Evolutionary conservation across 2,329 filamentous ascomycete genomes (phyloP).

Genomic region (Venturia asperata): DNA sequence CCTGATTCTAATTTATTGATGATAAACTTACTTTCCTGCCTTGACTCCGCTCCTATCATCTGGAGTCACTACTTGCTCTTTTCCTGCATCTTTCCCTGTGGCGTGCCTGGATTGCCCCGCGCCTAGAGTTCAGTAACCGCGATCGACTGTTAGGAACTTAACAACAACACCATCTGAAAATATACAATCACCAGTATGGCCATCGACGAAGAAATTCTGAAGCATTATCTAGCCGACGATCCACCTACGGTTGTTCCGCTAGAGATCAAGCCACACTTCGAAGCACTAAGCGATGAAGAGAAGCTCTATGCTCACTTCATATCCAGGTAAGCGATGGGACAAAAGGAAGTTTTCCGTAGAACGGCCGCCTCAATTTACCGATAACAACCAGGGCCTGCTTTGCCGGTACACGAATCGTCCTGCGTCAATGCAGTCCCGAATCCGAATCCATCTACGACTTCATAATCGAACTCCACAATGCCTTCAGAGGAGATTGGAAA

Average conservation of each 20-base stretch:
- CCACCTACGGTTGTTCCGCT: constrained; percentile 83
- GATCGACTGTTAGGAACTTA: no score
- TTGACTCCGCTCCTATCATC: no score
- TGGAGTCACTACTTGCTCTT: no score
- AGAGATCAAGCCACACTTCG: constrained; percentile 89
- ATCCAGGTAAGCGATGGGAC: constrained; percentile 28
- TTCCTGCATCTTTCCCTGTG: no score
- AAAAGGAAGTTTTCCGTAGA: no score
- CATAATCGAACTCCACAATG: constrained; percentile 44
- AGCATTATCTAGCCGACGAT: constrained; percentile 82
- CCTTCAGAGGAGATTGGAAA: constrained; percentile 44
- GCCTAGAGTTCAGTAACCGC: no score
- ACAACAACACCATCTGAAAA: neutral
- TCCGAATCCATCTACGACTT: constrained; percentile 49
- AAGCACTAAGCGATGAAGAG: constrained; percentile 64
- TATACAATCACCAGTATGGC: constrained; percentile 18
- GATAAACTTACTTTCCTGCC: no score
- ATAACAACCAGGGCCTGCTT: constrained; percentile 36
- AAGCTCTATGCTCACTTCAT: constrained; percentile 80
- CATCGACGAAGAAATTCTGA: constrained; percentile 40
- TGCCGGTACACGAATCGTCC: constrained; percentile 45
- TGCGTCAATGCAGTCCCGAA: constrained; percentile 47
- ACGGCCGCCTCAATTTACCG: neutral
- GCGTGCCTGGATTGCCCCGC: no score
- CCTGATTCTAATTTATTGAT: no score